These are phyloP conservation scores for Myxozyma sirexii DNA, from an alignment of 805 yeast species.

Conservation along the genomic window DNA sequence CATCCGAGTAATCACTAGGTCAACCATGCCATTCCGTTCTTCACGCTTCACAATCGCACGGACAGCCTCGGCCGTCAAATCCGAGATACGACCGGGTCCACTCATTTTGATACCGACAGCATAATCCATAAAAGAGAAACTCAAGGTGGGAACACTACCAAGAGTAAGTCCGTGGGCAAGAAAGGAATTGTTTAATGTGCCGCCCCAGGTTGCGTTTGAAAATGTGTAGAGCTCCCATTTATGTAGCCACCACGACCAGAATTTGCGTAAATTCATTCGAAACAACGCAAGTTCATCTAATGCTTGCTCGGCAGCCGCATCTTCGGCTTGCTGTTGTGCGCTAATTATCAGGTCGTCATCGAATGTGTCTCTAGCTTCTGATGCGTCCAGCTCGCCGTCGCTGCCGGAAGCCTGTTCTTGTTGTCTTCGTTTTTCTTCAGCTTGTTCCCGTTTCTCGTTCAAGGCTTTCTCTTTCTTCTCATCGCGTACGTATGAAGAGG, in stretches of 20 bases:
- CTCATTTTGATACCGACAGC: constrained; percentile 26
- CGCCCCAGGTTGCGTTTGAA: constrained; percentile 28
- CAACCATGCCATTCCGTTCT: constrained; percentile 31
- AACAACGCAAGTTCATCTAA: constrained; percentile 14
- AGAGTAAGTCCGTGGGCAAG: constrained; percentile 20
- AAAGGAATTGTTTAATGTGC: constrained; percentile 23
- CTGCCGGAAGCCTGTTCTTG: background rate
- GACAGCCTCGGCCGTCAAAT: constrained; percentile 24
- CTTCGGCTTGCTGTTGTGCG: background rate
- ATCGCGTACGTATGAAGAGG: constrained; percentile 19
- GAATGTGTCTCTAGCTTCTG: constrained; percentile 1
- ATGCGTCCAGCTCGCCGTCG: background rate
- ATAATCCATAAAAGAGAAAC: constrained; percentile 33
- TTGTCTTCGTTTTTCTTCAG: background rate
- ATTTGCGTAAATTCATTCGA: constrained; percentile 21
- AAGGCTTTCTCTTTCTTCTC: constrained; percentile 4
- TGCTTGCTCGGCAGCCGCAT: constrained; percentile 10
- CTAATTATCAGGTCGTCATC: background rate
- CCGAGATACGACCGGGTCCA: constrained; percentile 24
- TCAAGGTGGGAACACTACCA: constrained; percentile 28
- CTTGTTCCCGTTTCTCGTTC: background rate
- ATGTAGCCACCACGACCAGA: constrained; percentile 35
- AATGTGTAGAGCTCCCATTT: constrained; percentile 32
- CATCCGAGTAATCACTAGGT: constrained; percentile 26
- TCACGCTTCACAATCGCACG: constrained; percentile 31